phyloP scores from a whole-genome alignment of 2,329 filamentous ascomycete genomes.

The Delphinella strobiligena region DNA sequence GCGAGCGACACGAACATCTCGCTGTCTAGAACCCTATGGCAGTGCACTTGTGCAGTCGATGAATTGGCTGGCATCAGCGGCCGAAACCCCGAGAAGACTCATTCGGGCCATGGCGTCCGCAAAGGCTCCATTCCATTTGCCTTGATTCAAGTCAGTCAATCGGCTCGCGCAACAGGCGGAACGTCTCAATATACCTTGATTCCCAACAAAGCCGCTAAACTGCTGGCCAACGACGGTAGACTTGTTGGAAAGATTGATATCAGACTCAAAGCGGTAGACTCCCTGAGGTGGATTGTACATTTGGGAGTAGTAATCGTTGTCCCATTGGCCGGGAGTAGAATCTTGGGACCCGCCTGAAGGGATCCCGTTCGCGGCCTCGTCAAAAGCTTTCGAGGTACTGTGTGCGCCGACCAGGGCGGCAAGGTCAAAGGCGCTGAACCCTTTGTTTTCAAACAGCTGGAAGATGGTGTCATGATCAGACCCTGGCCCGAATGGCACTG shows the following conservation, averaged over 20 bases:
- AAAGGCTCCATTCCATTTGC: constrained; percentile 6
- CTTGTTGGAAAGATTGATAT: constrained; percentile 16
- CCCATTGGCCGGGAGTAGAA: constrained; percentile 38
- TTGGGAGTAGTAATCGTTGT: constrained; percentile 36
- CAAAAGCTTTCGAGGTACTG: constrained; percentile 34
- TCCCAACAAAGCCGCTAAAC: constrained; percentile 23
- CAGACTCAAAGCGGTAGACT: constrained; percentile 19
- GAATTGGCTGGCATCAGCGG: constrained; percentile 8
- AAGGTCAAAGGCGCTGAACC: constrained; percentile 37
- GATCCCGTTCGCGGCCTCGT: constrained; percentile 27
- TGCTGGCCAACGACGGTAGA: constrained; percentile 19
- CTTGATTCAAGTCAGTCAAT: neutral
- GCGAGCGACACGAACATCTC: constrained; percentile 1
- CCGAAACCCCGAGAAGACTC: neutral
- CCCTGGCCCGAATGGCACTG: constrained; percentile 25
- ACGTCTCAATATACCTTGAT: constrained; percentile 16
- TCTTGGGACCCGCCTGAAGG: constrained; percentile 32
- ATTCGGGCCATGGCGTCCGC: constrained; percentile 6
- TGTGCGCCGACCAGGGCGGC: constrained; percentile 45
- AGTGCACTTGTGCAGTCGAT: constrained; percentile 12
- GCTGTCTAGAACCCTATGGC: neutral
- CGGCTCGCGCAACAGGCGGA: too few relatives aligned
- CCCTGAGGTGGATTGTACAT: constrained; percentile 16
- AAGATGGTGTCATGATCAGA: constrained; percentile 28
- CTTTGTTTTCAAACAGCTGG: constrained; percentile 38